Evolutionary conservation across 345 rosid species (phyloP).

Genomic region (sweet orange (Citrus sinensis)): DVS_A1.0 CM039165.1:21599501-21600000

Average conservation of each 20-base stretch:
- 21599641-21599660: background rate
- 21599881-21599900: background rate
- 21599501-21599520: constrained; percentile 80
- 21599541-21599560: constrained; percentile 28
- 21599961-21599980: background rate
- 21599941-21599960: background rate
- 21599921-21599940: background rate
- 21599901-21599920: background rate
- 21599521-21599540: constrained; percentile 96
- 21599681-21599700: background rate
- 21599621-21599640: background rate
- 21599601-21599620: background rate
- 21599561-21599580: background rate
- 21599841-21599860: background rate
- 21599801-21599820: background rate
- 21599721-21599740: background rate
- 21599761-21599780: background rate
- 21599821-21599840: background rate
- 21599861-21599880: background rate
- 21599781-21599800: background rate
- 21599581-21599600: background rate
- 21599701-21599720: background rate
- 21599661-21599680: background rate
- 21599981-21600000: background rate
- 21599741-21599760: background rate